Conservation (phyloP, 2,329 filamentous ascomycete species). For the Nakataea oryzae region DNA sequence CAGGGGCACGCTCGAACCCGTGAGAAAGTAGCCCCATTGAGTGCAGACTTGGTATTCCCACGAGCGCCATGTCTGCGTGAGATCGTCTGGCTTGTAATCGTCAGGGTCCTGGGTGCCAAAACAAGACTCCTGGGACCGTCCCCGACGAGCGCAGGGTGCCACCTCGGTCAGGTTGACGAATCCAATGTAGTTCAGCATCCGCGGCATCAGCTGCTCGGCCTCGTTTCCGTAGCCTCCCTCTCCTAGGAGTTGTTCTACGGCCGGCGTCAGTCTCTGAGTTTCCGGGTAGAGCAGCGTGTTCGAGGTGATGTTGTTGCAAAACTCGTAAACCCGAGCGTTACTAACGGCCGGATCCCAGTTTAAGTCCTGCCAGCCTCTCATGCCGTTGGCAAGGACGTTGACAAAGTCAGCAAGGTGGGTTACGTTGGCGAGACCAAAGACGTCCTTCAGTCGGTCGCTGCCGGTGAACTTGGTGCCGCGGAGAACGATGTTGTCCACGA, state of each 20-base stretch:
- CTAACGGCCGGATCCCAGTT: constrained; percentile 22
- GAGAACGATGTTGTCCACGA: constrained; percentile 20
- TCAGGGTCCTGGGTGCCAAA: constrained; percentile 14
- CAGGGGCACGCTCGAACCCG: background rate
- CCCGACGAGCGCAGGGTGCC: constrained; percentile 9
- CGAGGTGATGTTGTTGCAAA: constrained; percentile 18
- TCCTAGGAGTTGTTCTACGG: constrained; percentile 17
- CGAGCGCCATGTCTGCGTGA: constrained; percentile 17
- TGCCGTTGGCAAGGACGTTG: constrained; percentile 16
- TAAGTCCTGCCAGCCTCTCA: constrained; percentile 18
- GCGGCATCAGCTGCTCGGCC: constrained; percentile 14
- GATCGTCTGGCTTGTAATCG: constrained; percentile 14
- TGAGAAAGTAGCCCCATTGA: constrained; percentile 10
- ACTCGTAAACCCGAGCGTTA: constrained; percentile 16
- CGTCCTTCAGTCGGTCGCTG: constrained; percentile 17
- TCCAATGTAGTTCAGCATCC: constrained; percentile 21
- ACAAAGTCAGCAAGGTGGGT: constrained; percentile 20
- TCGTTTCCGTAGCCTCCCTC: constrained; percentile 19
- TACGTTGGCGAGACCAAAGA: constrained; percentile 18
- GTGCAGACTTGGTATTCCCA: constrained; percentile 24
- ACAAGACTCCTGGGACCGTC: constrained; percentile 17
- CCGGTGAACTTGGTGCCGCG: constrained; percentile 15
- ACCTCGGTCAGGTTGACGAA: constrained; percentile 15
- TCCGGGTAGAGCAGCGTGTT: constrained; percentile 13
- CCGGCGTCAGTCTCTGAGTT: constrained; percentile 13